Base-by-base conservation (phyloP, 1,284 basidiomycete genomes). In the Sporisorium exsertum region DNA sequence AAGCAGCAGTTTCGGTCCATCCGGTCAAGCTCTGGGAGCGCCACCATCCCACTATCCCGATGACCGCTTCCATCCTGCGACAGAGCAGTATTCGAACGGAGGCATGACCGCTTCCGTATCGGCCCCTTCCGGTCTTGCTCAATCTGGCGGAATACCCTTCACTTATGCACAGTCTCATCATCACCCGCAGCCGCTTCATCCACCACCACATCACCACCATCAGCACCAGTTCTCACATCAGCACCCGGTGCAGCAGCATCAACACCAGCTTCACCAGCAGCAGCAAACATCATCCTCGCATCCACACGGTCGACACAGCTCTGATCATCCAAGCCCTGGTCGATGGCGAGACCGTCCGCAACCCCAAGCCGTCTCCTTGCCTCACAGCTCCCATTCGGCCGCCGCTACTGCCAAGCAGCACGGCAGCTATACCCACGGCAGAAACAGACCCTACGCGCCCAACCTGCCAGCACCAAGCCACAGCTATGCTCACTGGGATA, bases 401-500 rank as follows among this genome's bases (percentile, higher is more conserved):
- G 24, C 63, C 5, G 33, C 56, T 1, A 43, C 67, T 32, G 59
- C 32, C 35, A 67, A 69, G 32, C 67, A 63, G 57, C 67, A 64
- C 35, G 72, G 67, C n/a, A 51, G 26, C 45, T 75, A 62, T 47
- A 45, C 63, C 2, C 67, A 70, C 26, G 45, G 43, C 5, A 63
- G 64, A 47, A 64, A 42, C 46, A 61, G 72, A 13, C 58, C 72
- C 2, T 75, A 75, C n/a, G 33, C 67, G 33, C 72, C 67, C 63
- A 72, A 66, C 26, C 62, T 52, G 9, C 74, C 69, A 15, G 73
- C 64, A 5, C 69, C 68, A 1, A 76, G 62, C 50, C 73, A 72
- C 59, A 72, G 33, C 56, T 76, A 76, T 37, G 58, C 69, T 9
- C 73, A 76, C 32, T 76, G 73, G 73, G 64, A 76, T 35, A 72